Evolutionary conservation across 495 filamentous ascomycete genomes (phyloP).

Genomic region (Cryomyces minteri): DNA sequence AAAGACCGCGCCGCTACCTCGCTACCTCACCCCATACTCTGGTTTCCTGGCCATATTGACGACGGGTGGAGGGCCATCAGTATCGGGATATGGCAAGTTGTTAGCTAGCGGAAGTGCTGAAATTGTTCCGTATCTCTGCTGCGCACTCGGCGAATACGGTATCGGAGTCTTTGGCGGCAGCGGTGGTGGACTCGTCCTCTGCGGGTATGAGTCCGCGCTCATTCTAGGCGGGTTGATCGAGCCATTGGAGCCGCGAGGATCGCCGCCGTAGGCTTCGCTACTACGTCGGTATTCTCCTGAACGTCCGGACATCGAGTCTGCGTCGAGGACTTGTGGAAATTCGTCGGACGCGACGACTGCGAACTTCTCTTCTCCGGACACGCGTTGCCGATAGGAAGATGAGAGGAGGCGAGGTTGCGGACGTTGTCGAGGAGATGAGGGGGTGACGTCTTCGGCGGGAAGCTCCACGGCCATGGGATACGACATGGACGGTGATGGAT

Average conservation of each 20-base stretch:
- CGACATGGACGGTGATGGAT: conserved; percentile 20
- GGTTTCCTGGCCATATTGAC: conserved; percentile 81
- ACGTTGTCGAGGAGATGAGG: conserved; percentile 13
- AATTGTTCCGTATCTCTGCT: background rate
- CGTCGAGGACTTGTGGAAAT: conserved; percentile 25
- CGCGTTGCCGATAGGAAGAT: conserved; percentile 11
- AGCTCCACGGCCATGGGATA: conserved; percentile 41
- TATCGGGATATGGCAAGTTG: conserved; percentile 54
- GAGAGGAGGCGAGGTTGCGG: conserved; percentile 7
- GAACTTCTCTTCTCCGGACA: conserved; percentile 38
- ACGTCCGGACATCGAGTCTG: conserved; percentile 9
- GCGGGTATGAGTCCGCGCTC: background rate
- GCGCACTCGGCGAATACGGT: conserved; percentile 20
- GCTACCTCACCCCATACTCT: conserved; percentile 40
- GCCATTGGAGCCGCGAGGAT: background rate
- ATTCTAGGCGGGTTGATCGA: background rate
- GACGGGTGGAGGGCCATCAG: conserved; percentile 63
- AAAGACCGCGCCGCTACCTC: too few relatives aligned
- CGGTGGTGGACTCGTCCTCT: conserved; percentile 38
- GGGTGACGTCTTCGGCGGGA: conserved; percentile 35
- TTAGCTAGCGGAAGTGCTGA: background rate
- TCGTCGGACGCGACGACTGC: conserved; percentile 39
- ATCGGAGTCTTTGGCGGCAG: conserved; percentile 76
- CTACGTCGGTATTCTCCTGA: conserved; percentile 4
- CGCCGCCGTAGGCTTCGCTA: background rate